Evolutionary conservation across 208 protist genomes (phyloP).

Genomic region (Leishmania amazonensis): DNA sequence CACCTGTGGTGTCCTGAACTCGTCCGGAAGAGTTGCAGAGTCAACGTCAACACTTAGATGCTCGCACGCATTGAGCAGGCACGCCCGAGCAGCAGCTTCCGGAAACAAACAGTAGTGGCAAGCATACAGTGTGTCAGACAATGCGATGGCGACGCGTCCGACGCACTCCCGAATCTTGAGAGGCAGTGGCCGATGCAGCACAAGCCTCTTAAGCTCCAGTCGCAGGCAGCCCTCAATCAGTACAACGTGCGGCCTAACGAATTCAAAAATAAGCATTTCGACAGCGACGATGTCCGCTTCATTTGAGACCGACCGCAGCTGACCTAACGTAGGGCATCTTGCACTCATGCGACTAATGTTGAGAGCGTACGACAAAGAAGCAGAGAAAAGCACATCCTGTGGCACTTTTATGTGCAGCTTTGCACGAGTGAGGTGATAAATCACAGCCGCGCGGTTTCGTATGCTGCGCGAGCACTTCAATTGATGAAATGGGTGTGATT

Average conservation of each 20-base stretch:
- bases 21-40: constrained; percentile 16
- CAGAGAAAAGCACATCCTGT: constrained; percentile 38
- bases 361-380: constrained; percentile 63
- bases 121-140: constrained; percentile 58
- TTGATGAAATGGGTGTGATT: constrained; percentile 4
- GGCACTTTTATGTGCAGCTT: constrained; percentile 14
- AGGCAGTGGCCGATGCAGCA: constrained; percentile 20
- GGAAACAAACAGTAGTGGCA: constrained; percentile 65
- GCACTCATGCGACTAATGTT: constrained; percentile 59
- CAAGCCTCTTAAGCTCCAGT: constrained; percentile 48
- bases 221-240: constrained; percentile 81
- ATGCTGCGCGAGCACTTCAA: constrained; percentile 28
- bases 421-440: constrained; percentile 27
- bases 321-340: constrained; percentile 5
- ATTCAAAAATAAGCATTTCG: constrained; percentile 68
- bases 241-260: constrained; percentile 58
- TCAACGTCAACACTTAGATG: constrained; percentile 20
- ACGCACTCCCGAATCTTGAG: constrained; percentile 40
- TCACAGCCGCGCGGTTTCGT: constrained; percentile 25
- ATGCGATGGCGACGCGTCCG: constrained; percentile 49
- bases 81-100: constrained; percentile 58
- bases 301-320: constrained; percentile 12
- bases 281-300: constrained; percentile 63
- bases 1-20: constrained; percentile 21
- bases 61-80: constrained; percentile 45